Percentiles rank a stretch among this genome's conserved stretches.
Evolutionary conservation across 176 grass and related monocot species (phyloP).

Genomic region (Avena eriantha): DNA sequence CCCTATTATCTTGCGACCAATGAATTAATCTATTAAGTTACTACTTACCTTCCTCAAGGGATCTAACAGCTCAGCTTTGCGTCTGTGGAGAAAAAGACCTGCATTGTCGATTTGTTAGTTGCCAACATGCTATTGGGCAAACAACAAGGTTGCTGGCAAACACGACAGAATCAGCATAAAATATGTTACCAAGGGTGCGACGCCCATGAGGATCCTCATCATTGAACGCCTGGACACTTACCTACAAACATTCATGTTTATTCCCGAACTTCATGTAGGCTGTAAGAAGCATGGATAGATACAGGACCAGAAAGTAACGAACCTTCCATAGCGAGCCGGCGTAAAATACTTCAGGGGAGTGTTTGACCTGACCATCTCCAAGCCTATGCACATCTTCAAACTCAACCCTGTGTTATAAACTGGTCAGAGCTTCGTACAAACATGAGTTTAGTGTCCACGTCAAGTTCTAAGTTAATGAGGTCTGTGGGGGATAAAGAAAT

Average conservation of each 20-base stretch:
- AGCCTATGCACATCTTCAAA: conserved; percentile 97
- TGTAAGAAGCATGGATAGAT: conserved; percentile 29
- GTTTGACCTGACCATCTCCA: conserved; percentile 88
- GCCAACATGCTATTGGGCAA: neutral
- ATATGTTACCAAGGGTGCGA: conserved; percentile 84
- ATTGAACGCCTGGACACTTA: conserved; percentile 98
- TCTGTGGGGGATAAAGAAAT: conserved; percentile 22
- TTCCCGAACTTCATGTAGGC: conserved; percentile 25
- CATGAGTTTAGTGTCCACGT: neutral
- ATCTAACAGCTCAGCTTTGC: conserved; percentile 86
- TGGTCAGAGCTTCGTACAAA: conserved; percentile 42
- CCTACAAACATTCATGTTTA: conserved; percentile 50
- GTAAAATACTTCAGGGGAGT: conserved; percentile 98
- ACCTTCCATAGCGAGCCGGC: conserved; percentile 98
- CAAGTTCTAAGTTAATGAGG: conserved; percentile 17
- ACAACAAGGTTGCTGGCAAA: conserved; percentile 9
- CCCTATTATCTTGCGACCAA: neutral
- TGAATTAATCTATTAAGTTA: conserved; percentile 32
- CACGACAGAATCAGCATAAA: conserved; percentile 21
- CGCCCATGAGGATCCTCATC: conserved; percentile 98
- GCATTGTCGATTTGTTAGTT: conserved; percentile 32
- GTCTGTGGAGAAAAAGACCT: conserved; percentile 96
- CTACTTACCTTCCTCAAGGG: conserved; percentile 83
- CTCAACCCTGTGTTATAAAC: conserved; percentile 67
- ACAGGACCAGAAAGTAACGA: conserved; percentile 33